phyloP scores from a whole-genome alignment of 768 basidiomycete species.

The Russula virescens region DNA sequence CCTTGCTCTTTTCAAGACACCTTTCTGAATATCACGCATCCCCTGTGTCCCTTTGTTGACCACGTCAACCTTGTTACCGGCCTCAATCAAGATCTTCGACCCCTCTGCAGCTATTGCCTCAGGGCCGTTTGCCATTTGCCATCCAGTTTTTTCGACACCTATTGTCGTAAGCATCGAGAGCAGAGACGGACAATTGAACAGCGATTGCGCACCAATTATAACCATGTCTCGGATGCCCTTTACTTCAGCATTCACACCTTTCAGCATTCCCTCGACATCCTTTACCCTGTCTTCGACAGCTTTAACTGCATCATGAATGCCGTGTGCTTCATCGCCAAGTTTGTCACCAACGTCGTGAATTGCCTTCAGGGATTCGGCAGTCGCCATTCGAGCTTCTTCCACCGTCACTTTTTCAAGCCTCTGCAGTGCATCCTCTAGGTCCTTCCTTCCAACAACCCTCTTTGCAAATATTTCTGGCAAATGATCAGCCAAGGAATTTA shows the following conservation, averaged over 20 bases:
- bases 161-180: neutral
- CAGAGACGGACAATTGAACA: neutral
- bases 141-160: neutral
- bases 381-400: neutral
- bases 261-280: too few relatives aligned
- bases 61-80: neutral
- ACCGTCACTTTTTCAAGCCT: neutral
- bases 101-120: neutral
- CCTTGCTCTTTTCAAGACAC: neutral
- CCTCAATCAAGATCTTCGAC: too few relatives aligned
- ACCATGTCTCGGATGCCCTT: neutral
- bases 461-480: neutral
- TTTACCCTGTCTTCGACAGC: too few relatives aligned
- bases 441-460: neutral
- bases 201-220: neutral
- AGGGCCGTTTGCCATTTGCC: neutral
- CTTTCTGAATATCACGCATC: too few relatives aligned
- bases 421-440: neutral
- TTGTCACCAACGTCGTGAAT: neutral
- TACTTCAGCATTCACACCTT: neutral
- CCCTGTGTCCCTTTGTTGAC: neutral
- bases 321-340: neutral
- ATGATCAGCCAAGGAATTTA: neutral
- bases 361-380: neutral
- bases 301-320: too few relatives aligned